A percentile compares a stretch with the other conserved stretches of the same genome.
Evolutionary conservation across 2,329 filamentous ascomycete genomes (phyloP).

Genomic region (Helotiales sp.): DNA sequence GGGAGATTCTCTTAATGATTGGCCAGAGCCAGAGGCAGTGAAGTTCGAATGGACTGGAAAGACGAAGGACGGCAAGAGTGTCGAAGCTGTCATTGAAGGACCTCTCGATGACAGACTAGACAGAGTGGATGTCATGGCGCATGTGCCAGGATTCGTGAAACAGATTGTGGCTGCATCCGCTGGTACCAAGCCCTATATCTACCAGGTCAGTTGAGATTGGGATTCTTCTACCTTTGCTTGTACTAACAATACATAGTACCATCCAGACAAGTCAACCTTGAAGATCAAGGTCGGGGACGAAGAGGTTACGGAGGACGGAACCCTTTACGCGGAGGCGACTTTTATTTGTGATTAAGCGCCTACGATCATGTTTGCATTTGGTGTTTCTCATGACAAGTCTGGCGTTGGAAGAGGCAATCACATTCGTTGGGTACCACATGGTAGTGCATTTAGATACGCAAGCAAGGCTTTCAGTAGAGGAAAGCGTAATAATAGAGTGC

Average conservation of each 20-base stretch:
- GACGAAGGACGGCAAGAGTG: conserved; percentile 71
- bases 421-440: conserved; percentile 29
- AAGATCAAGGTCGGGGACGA: conserved; percentile 85
- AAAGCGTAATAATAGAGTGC: conserved; percentile 18
- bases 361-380: conserved; percentile 11
- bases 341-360: conserved; percentile 71
- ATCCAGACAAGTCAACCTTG: conserved; percentile 64
- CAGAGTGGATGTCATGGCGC: conserved; percentile 91
- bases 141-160: conserved; percentile 95
- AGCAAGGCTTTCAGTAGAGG: conserved; percentile 9
- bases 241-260: conserved; percentile 57
- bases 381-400: conserved; percentile 10
- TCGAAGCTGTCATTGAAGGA: conserved; percentile 70
- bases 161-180: conserved; percentile 83
- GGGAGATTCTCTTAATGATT: conserved; percentile 76
- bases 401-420: conserved; percentile 31
- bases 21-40: conserved; percentile 80
- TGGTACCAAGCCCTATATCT: conserved; percentile 96
- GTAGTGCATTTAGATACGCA: conserved; percentile 3
- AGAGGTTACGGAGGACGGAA: conserved; percentile 75
- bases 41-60: conserved; percentile 79
- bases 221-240: not conserved
- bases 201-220: conserved; percentile 62
- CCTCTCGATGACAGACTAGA: conserved; percentile 70
- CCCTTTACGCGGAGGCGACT: conserved; percentile 86